These are phyloP conservation scores for Cynara cardunculus DNA, from an alignment of 129 eudicot genomes.

Conservation along the genomic window DNA sequence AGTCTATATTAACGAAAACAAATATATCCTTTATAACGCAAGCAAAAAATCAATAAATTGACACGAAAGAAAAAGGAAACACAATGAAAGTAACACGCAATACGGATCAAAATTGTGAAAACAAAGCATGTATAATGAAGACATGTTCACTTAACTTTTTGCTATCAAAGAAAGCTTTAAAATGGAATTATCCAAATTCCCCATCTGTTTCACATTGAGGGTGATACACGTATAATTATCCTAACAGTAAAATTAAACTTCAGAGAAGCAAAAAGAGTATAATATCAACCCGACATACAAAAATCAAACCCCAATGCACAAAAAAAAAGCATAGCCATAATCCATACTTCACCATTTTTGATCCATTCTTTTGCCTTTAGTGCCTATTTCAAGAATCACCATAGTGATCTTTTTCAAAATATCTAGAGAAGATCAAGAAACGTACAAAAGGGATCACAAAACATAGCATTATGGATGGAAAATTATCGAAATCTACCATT, in stretches of 20 bases:
- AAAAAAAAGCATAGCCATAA: neutral
- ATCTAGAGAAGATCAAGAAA: neutral
- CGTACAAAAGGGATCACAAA: slow-evolving; percentile 9
- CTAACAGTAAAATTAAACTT: neutral
- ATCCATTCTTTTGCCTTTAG: neutral
- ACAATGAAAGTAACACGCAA: neutral
- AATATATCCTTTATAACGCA: neutral
- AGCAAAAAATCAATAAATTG: neutral
- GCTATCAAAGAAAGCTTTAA: neutral
- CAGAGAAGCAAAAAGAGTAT: neutral
- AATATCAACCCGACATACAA: neutral
- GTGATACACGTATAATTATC: neutral
- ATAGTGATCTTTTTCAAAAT: neutral
- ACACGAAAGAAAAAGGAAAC: neutral
- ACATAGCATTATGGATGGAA: neutral
- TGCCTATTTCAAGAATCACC: neutral
- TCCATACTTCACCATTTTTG: slow-evolving; percentile 4
- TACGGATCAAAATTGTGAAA: neutral
- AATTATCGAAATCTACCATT: slow-evolving; percentile 3
- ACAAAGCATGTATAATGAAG: neutral
- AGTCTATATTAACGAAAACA: neutral
- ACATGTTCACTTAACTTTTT: neutral
- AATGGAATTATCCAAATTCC: neutral
- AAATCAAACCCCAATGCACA: neutral
- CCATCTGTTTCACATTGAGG: neutral